Evolutionary conservation across 1,139 yeast genomes (phyloP).

Genomic region (Zygosaccharomyces sapae): DNA sequence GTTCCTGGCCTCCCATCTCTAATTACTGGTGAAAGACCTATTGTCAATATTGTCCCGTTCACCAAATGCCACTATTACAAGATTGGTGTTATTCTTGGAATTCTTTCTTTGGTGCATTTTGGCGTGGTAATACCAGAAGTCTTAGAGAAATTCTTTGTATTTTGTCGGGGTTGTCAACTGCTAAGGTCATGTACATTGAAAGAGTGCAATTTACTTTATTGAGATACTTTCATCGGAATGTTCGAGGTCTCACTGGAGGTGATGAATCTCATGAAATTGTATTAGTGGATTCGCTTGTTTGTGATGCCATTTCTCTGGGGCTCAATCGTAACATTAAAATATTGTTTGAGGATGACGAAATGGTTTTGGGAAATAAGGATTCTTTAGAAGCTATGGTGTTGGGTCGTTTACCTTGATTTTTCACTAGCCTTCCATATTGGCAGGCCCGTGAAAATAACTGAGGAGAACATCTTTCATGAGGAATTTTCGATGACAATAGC

Average conservation of each 20-base stretch:
- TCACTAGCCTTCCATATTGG: slow-evolving; percentile 32
- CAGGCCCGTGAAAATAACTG: slow-evolving; percentile 26
- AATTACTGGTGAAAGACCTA: slow-evolving; percentile 15
- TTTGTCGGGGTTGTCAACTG: slow-evolving; percentile 18
- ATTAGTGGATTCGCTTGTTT: slow-evolving; percentile 23
- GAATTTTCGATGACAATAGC: slow-evolving; percentile 7
- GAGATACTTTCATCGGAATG: slow-evolving; percentile 20
- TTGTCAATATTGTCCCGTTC: slow-evolving; percentile 14
- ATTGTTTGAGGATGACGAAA: slow-evolving; percentile 23
- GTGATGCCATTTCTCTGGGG: slow-evolving; percentile 33
- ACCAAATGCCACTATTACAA: slow-evolving; percentile 18
- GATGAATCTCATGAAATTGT: slow-evolving; percentile 29
- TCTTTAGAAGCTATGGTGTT: slow-evolving; percentile 31
- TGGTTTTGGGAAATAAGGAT: slow-evolving; percentile 21
- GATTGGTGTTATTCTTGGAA: slow-evolving; percentile 20
- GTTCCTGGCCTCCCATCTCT: slow-evolving; percentile 8
- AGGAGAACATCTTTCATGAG: slow-evolving; percentile 19
- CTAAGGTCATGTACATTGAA: slow-evolving; percentile 19
- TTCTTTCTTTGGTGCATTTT: slow-evolving; percentile 13
- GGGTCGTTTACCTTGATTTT: slow-evolving; percentile 33
- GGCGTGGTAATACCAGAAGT: slow-evolving; percentile 8
- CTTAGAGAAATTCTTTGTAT: slow-evolving; percentile 20
- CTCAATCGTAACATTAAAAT: slow-evolving; percentile 31
- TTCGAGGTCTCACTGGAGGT: slow-evolving; percentile 27
- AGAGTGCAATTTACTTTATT: slow-evolving; percentile 27